Percentiles rank a stretch among this genome's conserved stretches.
These are phyloP conservation scores for Stagonosporopsis cucurbitacearum DNA, from an alignment of 2,329 filamentous ascomycete species.

Conservation along the genomic window DNA sequence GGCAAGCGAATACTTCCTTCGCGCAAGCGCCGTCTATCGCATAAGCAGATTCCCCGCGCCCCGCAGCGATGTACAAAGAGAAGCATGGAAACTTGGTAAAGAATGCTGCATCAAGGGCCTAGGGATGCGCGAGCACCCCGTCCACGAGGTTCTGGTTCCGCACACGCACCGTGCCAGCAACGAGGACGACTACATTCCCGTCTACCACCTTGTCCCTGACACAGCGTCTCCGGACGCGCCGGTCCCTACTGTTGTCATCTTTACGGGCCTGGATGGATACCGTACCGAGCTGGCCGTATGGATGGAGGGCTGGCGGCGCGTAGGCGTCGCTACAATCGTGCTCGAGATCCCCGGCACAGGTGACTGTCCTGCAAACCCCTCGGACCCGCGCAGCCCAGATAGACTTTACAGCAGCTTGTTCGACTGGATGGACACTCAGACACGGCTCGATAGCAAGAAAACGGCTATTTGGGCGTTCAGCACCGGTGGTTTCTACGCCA, in stretches of 20 bases:
- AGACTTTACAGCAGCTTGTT: conserved; percentile 61
- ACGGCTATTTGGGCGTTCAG: conserved; percentile 63
- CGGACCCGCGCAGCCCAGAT: conserved; percentile 59
- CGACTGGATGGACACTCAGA: conserved; percentile 59
- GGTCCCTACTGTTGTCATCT: conserved; percentile 61
- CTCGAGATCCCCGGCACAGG: conserved; percentile 66
- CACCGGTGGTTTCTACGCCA: conserved; percentile 66
- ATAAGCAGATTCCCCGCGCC: conserved; percentile 73
- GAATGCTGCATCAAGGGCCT: conserved; percentile 65
- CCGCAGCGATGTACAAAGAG: conserved; percentile 58
- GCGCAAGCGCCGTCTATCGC: conserved; percentile 66
- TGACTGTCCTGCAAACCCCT: conserved; percentile 59
- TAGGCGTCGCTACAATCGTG: conserved; percentile 58
- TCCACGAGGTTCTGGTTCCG: conserved; percentile 67
- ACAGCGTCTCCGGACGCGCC: conserved; percentile 51
- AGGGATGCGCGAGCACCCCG: conserved; percentile 56
- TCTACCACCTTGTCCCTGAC: conserved; percentile 68
- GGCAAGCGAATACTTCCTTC: conserved; percentile 68
- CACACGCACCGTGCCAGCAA: conserved; percentile 58
- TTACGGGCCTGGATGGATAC: conserved; percentile 66
- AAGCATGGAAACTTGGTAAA: conserved; percentile 72
- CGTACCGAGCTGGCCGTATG: conserved; percentile 62
- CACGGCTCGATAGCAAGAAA: conserved; percentile 56
- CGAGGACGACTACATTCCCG: conserved; percentile 65
- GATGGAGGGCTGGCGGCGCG: conserved; percentile 58